These are phyloP conservation scores for Jacaranda mimosifolia DNA, from an alignment of 257 asterid species.

Conservation along the genomic window DNA sequence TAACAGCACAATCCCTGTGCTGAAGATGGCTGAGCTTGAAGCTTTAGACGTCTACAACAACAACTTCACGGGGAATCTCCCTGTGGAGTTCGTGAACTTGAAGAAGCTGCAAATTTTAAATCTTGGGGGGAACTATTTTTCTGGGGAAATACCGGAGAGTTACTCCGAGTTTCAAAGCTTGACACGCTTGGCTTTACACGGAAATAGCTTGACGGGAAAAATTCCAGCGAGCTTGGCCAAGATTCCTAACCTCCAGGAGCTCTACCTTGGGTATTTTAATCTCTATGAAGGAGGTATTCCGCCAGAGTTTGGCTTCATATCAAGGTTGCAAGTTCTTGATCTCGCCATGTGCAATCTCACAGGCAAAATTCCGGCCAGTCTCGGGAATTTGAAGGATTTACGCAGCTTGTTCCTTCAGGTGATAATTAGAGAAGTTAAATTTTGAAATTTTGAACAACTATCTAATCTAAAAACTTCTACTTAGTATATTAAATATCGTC, in stretches of 20 bases:
- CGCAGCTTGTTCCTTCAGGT: slow-evolving; percentile 75
- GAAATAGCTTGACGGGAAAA: slow-evolving; percentile 71
- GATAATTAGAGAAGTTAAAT: neutral
- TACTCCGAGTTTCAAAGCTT: slow-evolving; percentile 67
- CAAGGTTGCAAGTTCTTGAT: slow-evolving; percentile 59
- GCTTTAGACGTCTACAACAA: slow-evolving; percentile 75
- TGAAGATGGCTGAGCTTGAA: slow-evolving; percentile 52
- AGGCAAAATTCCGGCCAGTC: slow-evolving; percentile 77
- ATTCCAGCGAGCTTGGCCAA: slow-evolving; percentile 72
- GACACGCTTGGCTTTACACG: slow-evolving; percentile 56
- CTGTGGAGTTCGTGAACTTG: slow-evolving; percentile 63
- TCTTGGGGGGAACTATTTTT: slow-evolving; percentile 80
- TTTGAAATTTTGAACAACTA: no score
- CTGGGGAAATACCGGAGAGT: slow-evolving; percentile 74
- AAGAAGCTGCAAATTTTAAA: slow-evolving; percentile 46
- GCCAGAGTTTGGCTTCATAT: slow-evolving; percentile 67
- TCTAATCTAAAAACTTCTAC: no score
- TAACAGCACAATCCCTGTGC: slow-evolving; percentile 52
- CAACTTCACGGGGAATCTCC: slow-evolving; percentile 66
- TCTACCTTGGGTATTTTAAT: slow-evolving; percentile 74
- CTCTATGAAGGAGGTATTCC: slow-evolving; percentile 83
- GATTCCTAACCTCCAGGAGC: slow-evolving; percentile 63
- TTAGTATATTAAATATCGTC: no score
- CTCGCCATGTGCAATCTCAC: slow-evolving; percentile 71
- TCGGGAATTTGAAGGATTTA: slow-evolving; percentile 76